phyloP scores from a whole-genome alignment of 495 filamentous ascomycete species.

The Talaromyces nanjingensis region DNA sequence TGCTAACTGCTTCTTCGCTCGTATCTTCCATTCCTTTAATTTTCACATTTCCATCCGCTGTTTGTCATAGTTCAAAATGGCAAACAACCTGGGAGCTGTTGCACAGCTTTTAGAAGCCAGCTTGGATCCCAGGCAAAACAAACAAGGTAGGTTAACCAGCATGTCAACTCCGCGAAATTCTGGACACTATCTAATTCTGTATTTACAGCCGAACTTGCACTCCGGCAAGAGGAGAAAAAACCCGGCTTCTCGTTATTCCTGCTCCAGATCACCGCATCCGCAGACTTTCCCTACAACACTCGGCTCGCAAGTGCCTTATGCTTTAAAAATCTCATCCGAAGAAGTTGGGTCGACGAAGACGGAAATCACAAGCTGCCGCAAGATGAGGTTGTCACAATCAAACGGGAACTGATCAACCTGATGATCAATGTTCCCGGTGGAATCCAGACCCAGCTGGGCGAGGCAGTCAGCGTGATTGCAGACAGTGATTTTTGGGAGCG shows the following conservation, averaged over 20 bases:
- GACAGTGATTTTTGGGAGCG: constrained; percentile 95
- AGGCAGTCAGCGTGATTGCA: constrained; percentile 92
- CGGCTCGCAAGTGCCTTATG: constrained; percentile 86
- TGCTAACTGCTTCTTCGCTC: constrained; percentile 5
- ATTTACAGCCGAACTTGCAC: constrained; percentile 64
- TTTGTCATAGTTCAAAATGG: constrained; percentile 49
- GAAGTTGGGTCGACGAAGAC: constrained; percentile 90
- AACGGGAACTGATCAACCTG: constrained; percentile 85
- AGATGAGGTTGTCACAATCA: constrained; percentile 81
- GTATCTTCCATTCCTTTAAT: background rate
- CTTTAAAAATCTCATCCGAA: constrained; percentile 97
- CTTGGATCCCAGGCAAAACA: constrained; percentile 75
- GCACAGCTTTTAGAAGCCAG: constrained; percentile 78
- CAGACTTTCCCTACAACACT: constrained; percentile 59
- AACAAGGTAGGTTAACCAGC: constrained; percentile 61
- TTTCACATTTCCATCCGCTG: background rate
- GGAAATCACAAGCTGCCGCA: constrained; percentile 78
- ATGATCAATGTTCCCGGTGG: constrained; percentile 87
- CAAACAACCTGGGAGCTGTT: constrained; percentile 63
- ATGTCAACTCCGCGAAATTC: background rate
- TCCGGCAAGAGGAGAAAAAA: constrained; percentile 69
- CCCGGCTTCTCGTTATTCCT: constrained; percentile 82
- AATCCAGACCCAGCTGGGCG: constrained; percentile 89
- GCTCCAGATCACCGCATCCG: constrained; percentile 77
- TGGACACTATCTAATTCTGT: constrained; percentile 1